Conservation (phyloP, 225 moss, liverwort and hornwort species). For the Pleurozium schreberi region DNA sequence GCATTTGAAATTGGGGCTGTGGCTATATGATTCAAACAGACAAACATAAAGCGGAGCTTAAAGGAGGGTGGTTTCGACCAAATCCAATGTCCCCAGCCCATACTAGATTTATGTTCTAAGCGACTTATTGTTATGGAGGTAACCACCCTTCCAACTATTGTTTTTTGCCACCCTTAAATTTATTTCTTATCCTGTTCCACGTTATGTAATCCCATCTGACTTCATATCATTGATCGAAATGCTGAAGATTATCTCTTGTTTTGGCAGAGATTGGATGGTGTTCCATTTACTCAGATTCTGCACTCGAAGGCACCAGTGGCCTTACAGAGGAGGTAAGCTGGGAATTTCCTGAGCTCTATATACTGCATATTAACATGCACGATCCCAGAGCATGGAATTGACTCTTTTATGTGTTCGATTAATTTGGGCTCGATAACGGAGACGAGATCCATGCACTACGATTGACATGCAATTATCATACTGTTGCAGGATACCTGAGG, state of each 20-base stretch:
- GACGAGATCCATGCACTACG: not conserved
- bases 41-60: slow-evolving; percentile 63
- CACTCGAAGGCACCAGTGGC: slow-evolving; percentile 55
- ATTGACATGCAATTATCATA: not conserved
- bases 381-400: not conserved
- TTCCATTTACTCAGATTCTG: slow-evolving; percentile 90
- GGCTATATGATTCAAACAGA: slow-evolving; percentile 26
- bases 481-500: slow-evolving; percentile 70
- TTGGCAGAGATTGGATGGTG: slow-evolving; percentile 83
- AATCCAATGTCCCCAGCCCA: slow-evolving; percentile 82
- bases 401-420: not conserved
- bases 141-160: not conserved
- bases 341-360: not conserved
- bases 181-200: not conserved
- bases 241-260: not conserved
- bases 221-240: not conserved
- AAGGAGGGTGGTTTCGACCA: slow-evolving; percentile 52
- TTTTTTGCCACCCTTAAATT: not conserved
- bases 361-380: not conserved
- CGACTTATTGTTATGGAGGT: slow-evolving; percentile 98
- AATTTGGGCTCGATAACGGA: not conserved
- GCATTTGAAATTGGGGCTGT: not conserved
- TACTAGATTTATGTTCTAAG: slow-evolving; percentile 63
- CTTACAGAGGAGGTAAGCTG: slow-evolving; percentile 54
- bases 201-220: not conserved